Conservation (phyloP, 495 filamentous ascomycete genomes). For the Penicillium silybi region DNA sequence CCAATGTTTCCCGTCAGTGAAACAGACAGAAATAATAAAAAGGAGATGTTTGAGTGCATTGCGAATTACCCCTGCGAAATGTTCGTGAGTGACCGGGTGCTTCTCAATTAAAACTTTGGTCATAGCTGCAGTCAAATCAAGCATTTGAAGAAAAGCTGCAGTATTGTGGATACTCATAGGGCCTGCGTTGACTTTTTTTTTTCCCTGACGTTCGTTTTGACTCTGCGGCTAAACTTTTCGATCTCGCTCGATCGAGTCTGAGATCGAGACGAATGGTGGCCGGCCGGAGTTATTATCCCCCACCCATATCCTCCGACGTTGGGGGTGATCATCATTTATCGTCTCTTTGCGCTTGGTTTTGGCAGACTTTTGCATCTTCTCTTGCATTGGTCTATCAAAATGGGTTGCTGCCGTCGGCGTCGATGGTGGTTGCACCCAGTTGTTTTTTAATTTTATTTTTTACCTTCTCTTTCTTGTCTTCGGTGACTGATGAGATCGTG, state of each 20-base stretch:
- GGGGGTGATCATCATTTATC: neutral
- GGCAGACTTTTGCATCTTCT: too few relatives aligned
- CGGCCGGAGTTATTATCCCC: constrained; percentile 16
- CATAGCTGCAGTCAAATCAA: neutral
- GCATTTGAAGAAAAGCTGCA: neutral
- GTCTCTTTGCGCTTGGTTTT: neutral
- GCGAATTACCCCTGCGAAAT: too few relatives aligned
- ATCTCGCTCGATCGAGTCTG: neutral
- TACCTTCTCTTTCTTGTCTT: neutral
- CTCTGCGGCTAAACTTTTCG: neutral
- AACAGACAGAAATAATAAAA: neutral
- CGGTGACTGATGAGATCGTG: neutral
- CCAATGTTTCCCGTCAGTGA: constrained; percentile 11
- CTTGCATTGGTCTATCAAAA: neutral
- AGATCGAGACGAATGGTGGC: constrained; percentile 10
- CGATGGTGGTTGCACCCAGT: neutral
- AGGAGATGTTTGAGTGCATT: neutral
- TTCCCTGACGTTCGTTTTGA: constrained; percentile 12
- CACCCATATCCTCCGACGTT: neutral
- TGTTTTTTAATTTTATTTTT: constrained; percentile 1
- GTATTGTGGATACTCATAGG: neutral
- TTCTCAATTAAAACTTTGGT: neutral
- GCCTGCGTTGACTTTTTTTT: neutral
- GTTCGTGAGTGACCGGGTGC: neutral
- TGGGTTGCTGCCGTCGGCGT: neutral